phyloP scores from a whole-genome alignment of 1,139 yeast species.

The Scheffersomyces titani region DNA sequence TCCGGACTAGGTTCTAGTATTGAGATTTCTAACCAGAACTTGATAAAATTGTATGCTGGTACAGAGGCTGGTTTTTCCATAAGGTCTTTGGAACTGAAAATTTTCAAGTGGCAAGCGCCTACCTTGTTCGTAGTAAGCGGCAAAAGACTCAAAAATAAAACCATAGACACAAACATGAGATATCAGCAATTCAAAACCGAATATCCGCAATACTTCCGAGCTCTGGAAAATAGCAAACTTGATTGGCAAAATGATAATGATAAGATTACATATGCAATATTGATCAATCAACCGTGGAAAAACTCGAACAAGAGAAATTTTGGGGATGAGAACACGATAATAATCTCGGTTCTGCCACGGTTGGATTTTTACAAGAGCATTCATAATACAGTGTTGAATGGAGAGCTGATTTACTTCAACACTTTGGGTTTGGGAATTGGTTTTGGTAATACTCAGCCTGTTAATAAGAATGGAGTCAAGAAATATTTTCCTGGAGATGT shows the following conservation, averaged over 20 bases:
- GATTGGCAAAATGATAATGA: conserved; percentile 41
- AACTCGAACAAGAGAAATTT: conserved; percentile 70
- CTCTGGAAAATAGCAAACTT: conserved; percentile 28
- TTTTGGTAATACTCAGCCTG: conserved; percentile 69
- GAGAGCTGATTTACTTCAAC: conserved; percentile 58
- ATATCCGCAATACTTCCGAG: conserved; percentile 50
- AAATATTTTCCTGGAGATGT: conserved; percentile 63
- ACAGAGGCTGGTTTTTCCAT: conserved; percentile 82
- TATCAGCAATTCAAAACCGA: conserved; percentile 52
- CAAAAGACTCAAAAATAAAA: conserved; percentile 44
- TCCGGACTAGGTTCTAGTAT: conserved; percentile 18
- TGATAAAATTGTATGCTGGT: conserved; percentile 71
- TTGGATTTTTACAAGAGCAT: conserved; percentile 55
- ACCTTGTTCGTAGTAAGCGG: conserved; percentile 74
- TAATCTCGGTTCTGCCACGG: conserved; percentile 67
- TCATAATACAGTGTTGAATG: conserved; percentile 27
- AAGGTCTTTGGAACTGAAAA: conserved; percentile 80
- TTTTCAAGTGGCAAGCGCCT: conserved; percentile 90
- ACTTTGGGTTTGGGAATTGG: conserved; percentile 79
- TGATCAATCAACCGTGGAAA: conserved; percentile 73
- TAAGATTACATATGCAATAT: conserved; percentile 59
- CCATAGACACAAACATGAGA: conserved; percentile 44
- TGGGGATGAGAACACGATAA: conserved; percentile 57
- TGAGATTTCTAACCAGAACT: conserved; percentile 35
- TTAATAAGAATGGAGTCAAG: conserved; percentile 43